phyloP scores from a whole-genome alignment of 805 yeast genomes.

The Candida sithepensis region DNA sequence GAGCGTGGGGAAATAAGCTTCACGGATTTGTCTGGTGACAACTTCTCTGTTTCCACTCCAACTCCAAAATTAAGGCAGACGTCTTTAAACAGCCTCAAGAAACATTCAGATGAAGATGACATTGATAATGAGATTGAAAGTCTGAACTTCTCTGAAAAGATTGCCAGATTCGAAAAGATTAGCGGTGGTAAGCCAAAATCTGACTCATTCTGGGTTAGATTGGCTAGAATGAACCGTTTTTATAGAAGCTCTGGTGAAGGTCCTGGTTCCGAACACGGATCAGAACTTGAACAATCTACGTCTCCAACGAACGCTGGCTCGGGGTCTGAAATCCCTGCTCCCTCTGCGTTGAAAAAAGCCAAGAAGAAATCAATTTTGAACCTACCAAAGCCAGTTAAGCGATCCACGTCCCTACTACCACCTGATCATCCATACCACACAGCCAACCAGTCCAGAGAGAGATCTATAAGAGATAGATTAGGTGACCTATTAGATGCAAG shows the following conservation, averaged over 20 bases:
- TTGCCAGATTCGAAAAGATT: constrained; percentile 28
- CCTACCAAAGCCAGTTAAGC: not conserved
- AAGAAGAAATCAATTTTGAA: not conserved
- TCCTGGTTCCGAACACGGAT: not conserved
- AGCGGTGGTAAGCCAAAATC: constrained; percentile 23
- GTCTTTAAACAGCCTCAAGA: not conserved
- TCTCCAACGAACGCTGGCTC: not conserved
- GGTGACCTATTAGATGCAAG: constrained; percentile 26
- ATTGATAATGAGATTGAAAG: not conserved
- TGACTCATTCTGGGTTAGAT: constrained; percentile 10
- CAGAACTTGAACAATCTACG: not conserved
- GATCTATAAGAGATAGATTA: constrained; percentile 22
- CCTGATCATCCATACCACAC: not conserved
- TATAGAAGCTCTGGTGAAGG: not conserved
- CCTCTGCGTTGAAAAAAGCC: not conserved
- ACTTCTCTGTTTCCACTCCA: constrained; percentile 5
- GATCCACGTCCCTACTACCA: not conserved
- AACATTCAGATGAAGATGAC: not conserved
- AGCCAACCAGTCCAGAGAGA: not conserved
- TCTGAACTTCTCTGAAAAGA: constrained; percentile 22
- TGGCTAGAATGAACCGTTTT: constrained; percentile 6
- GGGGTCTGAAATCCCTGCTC: not conserved
- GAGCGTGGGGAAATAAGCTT: not conserved
- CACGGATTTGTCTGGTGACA: not conserved
- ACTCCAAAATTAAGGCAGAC: constrained; percentile 4